Conservation (phyloP, 345 rosid species). For the Excoecaria agallocha region DNA sequence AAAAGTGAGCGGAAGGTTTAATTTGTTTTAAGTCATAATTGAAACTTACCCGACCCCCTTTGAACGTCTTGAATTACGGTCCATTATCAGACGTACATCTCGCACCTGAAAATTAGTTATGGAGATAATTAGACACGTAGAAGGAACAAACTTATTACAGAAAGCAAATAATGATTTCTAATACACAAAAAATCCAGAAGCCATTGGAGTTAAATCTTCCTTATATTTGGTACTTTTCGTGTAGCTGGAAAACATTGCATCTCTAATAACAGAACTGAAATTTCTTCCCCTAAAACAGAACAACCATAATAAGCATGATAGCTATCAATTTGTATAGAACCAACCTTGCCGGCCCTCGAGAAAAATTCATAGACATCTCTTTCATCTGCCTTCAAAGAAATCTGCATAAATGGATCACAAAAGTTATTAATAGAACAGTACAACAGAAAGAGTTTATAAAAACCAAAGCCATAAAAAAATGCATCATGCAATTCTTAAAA, state of each 20-base stretch:
- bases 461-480: neutral
- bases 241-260: neutral
- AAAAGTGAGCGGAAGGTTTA: no score
- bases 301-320: neutral
- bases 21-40: no score
- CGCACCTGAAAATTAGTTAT: slow-evolving; percentile 65
- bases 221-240: neutral
- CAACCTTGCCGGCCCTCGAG: slow-evolving; percentile 97
- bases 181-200: neutral
- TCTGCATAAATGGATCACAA: slow-evolving; percentile 38
- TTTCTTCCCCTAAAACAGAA: neutral
- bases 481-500: neutral
- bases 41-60: slow-evolving; percentile 84
- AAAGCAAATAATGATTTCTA: neutral
- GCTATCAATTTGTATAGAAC: slow-evolving; percentile 8
- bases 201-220: neutral
- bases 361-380: slow-evolving; percentile 92
- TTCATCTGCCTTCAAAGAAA: slow-evolving; percentile 89
- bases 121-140: slow-evolving; percentile 6
- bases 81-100: slow-evolving; percentile 96
- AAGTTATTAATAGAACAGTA: slow-evolving; percentile 13
- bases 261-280: neutral
- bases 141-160: neutral
- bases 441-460: neutral
- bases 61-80: slow-evolving; percentile 93